A percentile compares a stretch with the other conserved stretches of the same genome.
Evolutionary conservation across 139 green algal species (phyloP).

Genomic region (Chlorella vulgaris): DNA sequence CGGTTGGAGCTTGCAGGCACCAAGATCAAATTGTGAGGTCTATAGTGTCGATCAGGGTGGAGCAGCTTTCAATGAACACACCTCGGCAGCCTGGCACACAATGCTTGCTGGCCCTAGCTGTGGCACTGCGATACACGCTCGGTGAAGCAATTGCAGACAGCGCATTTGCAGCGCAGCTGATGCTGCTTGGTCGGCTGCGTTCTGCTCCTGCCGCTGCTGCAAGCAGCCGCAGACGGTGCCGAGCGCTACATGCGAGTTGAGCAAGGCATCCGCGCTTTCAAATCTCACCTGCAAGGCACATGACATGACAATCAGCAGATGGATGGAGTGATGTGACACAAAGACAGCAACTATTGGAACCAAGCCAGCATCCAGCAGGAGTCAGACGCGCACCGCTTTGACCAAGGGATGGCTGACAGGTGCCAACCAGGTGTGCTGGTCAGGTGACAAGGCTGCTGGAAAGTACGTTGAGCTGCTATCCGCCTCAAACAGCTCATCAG

Average conservation of each 20-base stretch:
- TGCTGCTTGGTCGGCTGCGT: not conserved
- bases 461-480: constrained; percentile 13
- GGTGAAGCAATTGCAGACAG: constrained; percentile 19
- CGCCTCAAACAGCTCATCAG: not conserved
- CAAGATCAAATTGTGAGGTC: too few relatives aligned
- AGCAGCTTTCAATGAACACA: not conserved
- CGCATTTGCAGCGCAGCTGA: not conserved
- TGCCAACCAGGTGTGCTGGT: constrained; percentile 11
- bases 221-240: not conserved
- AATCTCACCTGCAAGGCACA: constrained; percentile 27
- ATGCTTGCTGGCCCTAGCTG: constrained; percentile 16
- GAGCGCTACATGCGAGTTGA: constrained; percentile 4
- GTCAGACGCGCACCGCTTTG: constrained; percentile 14
- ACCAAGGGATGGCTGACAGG: constrained; percentile 5
- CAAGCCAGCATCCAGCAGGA: not conserved
- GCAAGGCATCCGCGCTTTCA: constrained; percentile 22
- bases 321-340: not conserved
- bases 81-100: constrained; percentile 16
- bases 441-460: not conserved
- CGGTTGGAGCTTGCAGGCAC: not conserved
- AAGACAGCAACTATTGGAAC: not conserved
- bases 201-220: constrained; percentile 13
- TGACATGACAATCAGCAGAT: not conserved
- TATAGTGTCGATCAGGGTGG: too few relatives aligned
- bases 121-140: constrained; percentile 7